Conservation (phyloP, 768 basidiomycete genomes). For the Gautieria morchelliformis region DNA sequence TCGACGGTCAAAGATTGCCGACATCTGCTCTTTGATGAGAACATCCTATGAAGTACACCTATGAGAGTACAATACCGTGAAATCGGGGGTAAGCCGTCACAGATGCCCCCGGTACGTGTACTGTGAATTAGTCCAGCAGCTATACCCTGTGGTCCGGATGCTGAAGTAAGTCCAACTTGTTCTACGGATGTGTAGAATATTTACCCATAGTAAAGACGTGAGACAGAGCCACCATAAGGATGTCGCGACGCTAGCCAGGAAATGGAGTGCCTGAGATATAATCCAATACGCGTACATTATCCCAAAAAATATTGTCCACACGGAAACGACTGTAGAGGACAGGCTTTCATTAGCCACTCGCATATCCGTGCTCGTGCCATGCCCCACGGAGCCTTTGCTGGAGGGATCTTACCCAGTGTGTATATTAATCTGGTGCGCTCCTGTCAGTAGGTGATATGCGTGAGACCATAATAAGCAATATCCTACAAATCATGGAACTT, state of each 20-base stretch:
- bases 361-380: conserved; percentile 14
- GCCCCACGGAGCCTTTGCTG: background rate
- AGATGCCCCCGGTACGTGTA: conserved; percentile 51
- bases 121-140: conserved; percentile 59
- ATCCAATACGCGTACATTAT: conserved; percentile 65
- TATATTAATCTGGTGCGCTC: background rate
- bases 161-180: background rate
- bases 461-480: conserved; percentile 8
- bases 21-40: conserved; percentile 35
- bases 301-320: conserved; percentile 69
- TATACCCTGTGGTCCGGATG: conserved; percentile 38
- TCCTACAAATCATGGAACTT: conserved; percentile 57
- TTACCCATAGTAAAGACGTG: conserved; percentile 60
- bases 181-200: conserved; percentile 13
- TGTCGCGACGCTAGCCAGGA: conserved; percentile 69
- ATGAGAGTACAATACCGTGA: conserved; percentile 33
- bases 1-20: conserved; percentile 65
- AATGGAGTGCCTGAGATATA: conserved; percentile 50
- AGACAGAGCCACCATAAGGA: conserved; percentile 65
- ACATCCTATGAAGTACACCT: background rate
- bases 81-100: conserved; percentile 41
- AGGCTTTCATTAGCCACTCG: conserved; percentile 23
- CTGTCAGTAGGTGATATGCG: background rate
- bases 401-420: background rate
- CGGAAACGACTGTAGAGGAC: conserved; percentile 51